Evolutionary conservation across 2,329 filamentous ascomycete species (phyloP).

Genomic region (Paraphoma chrysanthemicola): DNA sequence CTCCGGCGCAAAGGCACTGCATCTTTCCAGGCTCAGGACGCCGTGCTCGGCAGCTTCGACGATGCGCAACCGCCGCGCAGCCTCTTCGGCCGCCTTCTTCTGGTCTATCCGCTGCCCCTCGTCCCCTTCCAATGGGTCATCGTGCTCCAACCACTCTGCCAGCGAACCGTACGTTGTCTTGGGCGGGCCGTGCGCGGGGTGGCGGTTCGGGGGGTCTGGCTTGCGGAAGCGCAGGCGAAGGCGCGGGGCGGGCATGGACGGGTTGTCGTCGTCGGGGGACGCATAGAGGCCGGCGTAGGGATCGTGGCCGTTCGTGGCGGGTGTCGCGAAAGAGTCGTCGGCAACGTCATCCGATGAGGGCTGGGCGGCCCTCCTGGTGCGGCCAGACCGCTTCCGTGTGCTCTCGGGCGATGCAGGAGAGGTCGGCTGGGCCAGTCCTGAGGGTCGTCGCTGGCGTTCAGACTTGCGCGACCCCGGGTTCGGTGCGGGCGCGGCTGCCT

Average conservation of each 20-base stretch:
- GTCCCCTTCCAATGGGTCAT: constrained; percentile 56
- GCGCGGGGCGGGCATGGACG: constrained; percentile 33
- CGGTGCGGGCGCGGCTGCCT: constrained; percentile 25
- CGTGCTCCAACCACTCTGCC: constrained; percentile 69
- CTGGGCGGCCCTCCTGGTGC: constrained; percentile 29
- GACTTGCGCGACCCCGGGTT: constrained; percentile 41
- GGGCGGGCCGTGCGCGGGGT: constrained; percentile 59
- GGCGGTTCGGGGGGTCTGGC: constrained; percentile 57
- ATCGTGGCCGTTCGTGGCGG: constrained; percentile 23
- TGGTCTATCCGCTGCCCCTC: constrained; percentile 44
- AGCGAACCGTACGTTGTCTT: constrained; percentile 59
- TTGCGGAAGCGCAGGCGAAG: constrained; percentile 60
- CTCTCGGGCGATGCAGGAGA: constrained; percentile 28
- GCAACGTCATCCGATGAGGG: constrained; percentile 18
- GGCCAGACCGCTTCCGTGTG: constrained; percentile 28
- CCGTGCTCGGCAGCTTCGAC: constrained; percentile 77
- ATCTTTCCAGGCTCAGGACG: constrained; percentile 74
- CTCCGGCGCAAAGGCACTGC: constrained; percentile 76
- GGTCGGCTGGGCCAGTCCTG: constrained; percentile 20
- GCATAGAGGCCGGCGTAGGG: constrained; percentile 29
- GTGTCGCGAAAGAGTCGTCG: constrained; percentile 15
- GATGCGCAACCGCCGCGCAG: constrained; percentile 71
- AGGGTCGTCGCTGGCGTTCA: constrained; percentile 38
- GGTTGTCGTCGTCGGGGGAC: constrained; percentile 26
- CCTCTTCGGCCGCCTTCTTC: constrained; percentile 63